Evolutionary conservation across 169 alveolate species (phyloP).

Genomic region (Cyclospora cayetanensis): DNA sequence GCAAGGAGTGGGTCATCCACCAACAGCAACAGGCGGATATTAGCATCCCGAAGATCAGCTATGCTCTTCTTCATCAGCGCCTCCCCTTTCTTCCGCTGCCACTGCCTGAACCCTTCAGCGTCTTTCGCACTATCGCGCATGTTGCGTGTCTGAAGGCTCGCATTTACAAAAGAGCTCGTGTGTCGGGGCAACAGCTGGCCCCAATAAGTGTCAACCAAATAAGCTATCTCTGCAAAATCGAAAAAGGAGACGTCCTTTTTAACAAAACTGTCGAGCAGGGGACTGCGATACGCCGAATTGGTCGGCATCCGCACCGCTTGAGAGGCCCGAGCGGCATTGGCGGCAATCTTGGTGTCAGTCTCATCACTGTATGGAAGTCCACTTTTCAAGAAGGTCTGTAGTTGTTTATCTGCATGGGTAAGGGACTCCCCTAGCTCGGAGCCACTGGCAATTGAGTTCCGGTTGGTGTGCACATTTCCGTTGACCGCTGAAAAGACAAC

Average conservation of each 20-base stretch:
- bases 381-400: conserved; percentile 14
- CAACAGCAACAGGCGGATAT: conserved; percentile 44
- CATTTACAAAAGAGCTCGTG: not conserved
- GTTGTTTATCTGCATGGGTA: conserved; percentile 22
- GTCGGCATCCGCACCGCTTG: conserved; percentile 14
- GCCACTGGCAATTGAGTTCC: conserved; percentile 9
- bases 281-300: conserved; percentile 34
- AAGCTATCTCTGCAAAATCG: conserved; percentile 42
- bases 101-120: conserved; percentile 42
- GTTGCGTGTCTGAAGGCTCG: not conserved
- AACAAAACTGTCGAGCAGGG: conserved; percentile 53
- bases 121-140: conserved; percentile 38
- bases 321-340: not conserved
- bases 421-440: conserved; percentile 59
- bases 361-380: conserved; percentile 47
- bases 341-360: not conserved
- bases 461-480: conserved; percentile 48
- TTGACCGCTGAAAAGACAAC: conserved; percentile 67
- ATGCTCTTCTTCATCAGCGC: conserved; percentile 11
- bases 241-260: conserved; percentile 42
- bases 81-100: conserved; percentile 61
- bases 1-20: conserved; percentile 65
- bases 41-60: conserved; percentile 2
- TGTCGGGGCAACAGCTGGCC: conserved; percentile 65
- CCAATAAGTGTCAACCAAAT: conserved; percentile 55